Conservation (phyloP, 129 eudicot genomes). For the Flaveria sonorensis region DNA sequence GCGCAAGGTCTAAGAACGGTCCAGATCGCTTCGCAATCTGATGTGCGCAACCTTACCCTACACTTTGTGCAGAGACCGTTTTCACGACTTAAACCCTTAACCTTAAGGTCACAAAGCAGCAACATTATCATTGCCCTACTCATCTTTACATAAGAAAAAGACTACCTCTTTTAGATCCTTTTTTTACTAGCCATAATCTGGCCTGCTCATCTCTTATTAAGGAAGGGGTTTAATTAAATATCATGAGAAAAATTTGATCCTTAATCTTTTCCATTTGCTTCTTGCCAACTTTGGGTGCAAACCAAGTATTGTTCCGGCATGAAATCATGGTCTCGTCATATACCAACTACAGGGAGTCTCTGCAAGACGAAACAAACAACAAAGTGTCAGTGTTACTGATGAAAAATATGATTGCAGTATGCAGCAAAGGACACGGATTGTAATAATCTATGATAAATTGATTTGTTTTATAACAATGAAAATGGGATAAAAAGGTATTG, state of each 20-base stretch:
- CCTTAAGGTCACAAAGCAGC: too few species aligned
- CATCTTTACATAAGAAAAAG: not conserved
- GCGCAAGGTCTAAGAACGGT: too few species aligned
- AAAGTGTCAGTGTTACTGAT: not conserved
- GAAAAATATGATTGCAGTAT: not conserved
- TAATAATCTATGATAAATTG: not conserved
- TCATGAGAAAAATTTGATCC: constrained; percentile 46
- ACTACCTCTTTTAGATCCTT: not conserved
- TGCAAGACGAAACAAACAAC: constrained; percentile 30
- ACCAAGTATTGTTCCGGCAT: constrained; percentile 85
- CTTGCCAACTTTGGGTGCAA: constrained; percentile 61
- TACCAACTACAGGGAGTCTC: constrained; percentile 86
- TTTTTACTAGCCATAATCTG: not conserved
- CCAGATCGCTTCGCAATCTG: too few species aligned
- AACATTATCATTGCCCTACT: too few species aligned
- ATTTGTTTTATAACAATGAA: not conserved
- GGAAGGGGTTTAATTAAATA: not conserved
- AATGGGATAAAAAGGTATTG: not conserved
- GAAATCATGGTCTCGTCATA: constrained; percentile 97
- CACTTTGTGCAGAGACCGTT: too few species aligned
- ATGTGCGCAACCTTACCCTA: too few species aligned
- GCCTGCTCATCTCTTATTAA: not conserved
- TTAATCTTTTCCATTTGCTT: constrained; percentile 73
- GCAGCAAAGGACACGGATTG: not conserved
- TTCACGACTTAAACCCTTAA: too few species aligned